phyloP scores from a whole-genome alignment of 73 alveolate genomes.

The Stentor roeselii region DNA sequence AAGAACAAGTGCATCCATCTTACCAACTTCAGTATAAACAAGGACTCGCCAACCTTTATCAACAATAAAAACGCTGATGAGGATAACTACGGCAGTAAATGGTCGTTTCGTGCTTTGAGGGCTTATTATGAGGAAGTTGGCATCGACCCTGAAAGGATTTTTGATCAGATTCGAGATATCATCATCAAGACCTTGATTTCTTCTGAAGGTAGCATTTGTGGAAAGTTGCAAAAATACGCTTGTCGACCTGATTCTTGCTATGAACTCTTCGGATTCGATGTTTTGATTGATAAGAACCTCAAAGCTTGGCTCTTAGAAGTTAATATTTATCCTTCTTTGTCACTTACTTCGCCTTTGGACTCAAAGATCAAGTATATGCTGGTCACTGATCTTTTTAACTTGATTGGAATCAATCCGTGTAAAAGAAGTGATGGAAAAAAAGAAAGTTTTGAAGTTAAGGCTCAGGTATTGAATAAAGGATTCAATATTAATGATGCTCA shows the following conservation, averaged over 20 bases:
- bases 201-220: constrained; percentile 56
- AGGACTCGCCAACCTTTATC: constrained; percentile 64
- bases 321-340: constrained; percentile 86
- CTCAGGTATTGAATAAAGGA: neutral
- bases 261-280: constrained; percentile 98
- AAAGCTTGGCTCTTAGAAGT: constrained; percentile 96
- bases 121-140: constrained; percentile 45
- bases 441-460: constrained; percentile 35
- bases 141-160: constrained; percentile 44
- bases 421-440: neutral
- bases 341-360: constrained; percentile 78
- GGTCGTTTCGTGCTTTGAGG: constrained; percentile 64
- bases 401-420: constrained; percentile 48
- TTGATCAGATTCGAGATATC: constrained; percentile 65
- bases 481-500: neutral
- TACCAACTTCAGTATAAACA: constrained; percentile 88
- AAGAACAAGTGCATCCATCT: constrained; percentile 87
- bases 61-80: constrained; percentile 55
- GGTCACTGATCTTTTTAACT: constrained; percentile 68
- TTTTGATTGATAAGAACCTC: constrained; percentile 75
- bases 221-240: constrained; percentile 37
- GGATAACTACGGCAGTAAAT: constrained; percentile 63
- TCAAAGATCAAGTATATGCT: constrained; percentile 72
- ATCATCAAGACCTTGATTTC: constrained; percentile 72
- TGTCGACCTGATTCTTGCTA: constrained; percentile 70